Conservation (phyloP, 352 stramenopile species). For the Phytophthora nicotianae region DNA sequence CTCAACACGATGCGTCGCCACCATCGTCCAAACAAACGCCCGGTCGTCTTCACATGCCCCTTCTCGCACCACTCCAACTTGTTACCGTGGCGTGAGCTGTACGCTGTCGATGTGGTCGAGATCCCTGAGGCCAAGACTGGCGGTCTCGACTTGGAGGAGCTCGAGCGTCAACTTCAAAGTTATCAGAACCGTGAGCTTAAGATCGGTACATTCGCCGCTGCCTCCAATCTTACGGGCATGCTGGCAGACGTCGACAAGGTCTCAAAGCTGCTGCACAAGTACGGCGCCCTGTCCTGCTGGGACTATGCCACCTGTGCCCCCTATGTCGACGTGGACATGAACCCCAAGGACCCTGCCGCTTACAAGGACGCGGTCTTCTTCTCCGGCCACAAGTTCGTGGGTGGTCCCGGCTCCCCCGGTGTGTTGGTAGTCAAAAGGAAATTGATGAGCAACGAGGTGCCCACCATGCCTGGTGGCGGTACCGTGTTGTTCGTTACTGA, state of each 20-base stretch:
- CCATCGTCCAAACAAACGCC: constrained; percentile 38
- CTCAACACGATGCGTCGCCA: constrained; percentile 48
- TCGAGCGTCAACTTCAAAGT: constrained; percentile 53
- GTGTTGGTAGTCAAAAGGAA: constrained; percentile 96
- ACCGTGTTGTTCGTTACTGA: constrained; percentile 69
- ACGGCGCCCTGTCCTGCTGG: constrained; percentile 94
- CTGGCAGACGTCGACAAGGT: constrained; percentile 90
- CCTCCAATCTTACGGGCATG: constrained; percentile 96
- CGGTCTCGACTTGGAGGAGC: constrained; percentile 64
- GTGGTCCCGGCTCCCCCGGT: constrained; percentile 91
- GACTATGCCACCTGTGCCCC: constrained; percentile 96
- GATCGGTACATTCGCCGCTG: constrained; percentile 93
- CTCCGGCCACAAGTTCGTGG: constrained; percentile 97
- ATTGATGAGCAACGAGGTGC: constrained; percentile 65
- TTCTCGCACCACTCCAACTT: constrained; percentile 99
- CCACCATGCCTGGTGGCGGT: constrained; percentile 52
- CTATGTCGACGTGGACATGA: constrained; percentile 96
- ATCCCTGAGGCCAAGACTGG: constrained; percentile 62
- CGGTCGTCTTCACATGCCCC: constrained; percentile 93
- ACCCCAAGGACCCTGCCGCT: constrained; percentile 69
- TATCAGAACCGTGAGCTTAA: constrained; percentile 60
- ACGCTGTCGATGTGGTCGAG: constrained; percentile 73
- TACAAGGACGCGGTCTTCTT: constrained; percentile 96
- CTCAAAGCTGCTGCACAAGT: constrained; percentile 88
- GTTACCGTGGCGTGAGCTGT: constrained; percentile 95